Evolutionary conservation across 1,139 yeast species (phyloP), one percentile per base, ranked within the genome.

Genomic region (Hyphopichia buzzinii): DNA sequence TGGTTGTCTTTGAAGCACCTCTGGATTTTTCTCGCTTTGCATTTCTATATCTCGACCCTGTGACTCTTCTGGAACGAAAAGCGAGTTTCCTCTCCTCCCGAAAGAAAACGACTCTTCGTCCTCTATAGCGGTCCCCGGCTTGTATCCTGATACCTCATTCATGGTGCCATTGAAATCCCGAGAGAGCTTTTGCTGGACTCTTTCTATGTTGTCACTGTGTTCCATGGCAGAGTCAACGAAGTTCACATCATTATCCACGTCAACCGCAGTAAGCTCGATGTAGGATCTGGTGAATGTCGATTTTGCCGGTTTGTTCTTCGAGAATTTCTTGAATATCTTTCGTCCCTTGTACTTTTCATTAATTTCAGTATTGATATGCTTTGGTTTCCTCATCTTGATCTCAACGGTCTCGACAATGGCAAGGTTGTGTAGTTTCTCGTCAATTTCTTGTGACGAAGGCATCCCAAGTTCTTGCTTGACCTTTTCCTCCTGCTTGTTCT

Each of bases 251-350:
- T 46, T 41, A 25, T 48, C 47, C 3, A 49, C 32, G 3, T 44
- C 42, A 10, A 51, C 48, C 5, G 52, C 47, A 4, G 48, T 50
- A 32, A 64, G 46, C 4, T 49, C 58, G 12, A 66, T 52, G 40
- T 45, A 61, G 0, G 62, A 45, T 31, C 69, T 39, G 0, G 59
- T 49, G 15, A 55, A 49, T 12, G 46, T 49, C 5, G 59, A 44
- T 21, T 49, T 50, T n/a, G 52, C 30, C 1, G 49, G 48, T 14
- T 53, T 48, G 26, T 51, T 52, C 40, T 66, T 69, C 15, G 44
- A 50, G 46, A 70, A 70, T 3, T 44, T 55, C 41, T 70, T 70
- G 47, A 67, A 67, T 42, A 69, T 68, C 38, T 59, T 65, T 4
- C 69, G 51, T 2, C 57, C 59, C 2, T 40, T 31, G 35, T 54